phyloP scores from a whole-genome alignment of 106 monocot species.

The Chionographis japonica region DNA sequence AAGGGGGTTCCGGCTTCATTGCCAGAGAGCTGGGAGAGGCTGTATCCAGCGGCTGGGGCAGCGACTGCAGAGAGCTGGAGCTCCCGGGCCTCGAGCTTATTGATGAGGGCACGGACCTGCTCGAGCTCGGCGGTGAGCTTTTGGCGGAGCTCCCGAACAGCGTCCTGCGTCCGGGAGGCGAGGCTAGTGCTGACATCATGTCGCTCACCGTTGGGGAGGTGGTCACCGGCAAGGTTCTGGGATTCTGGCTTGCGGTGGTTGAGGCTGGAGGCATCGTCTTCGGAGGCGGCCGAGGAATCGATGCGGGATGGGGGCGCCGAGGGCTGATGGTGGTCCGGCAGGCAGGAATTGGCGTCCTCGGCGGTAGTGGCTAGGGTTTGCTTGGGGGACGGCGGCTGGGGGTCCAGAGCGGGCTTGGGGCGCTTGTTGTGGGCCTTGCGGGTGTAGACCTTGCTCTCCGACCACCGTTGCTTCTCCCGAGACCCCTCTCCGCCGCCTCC shows the following conservation, averaged over 20 bases:
- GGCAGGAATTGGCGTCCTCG: constrained; percentile 5
- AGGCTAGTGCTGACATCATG: constrained; percentile 17
- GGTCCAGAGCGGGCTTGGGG: constrained; percentile 16
- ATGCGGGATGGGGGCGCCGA: not conserved
- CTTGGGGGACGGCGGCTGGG: not conserved
- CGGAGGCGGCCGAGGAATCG: constrained; percentile 1
- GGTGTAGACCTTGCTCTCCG: constrained; percentile 62
- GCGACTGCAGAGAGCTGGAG: constrained; percentile 10
- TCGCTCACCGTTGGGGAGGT: constrained; percentile 8
- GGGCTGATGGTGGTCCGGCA: constrained; percentile 6
- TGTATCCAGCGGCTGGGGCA: constrained; percentile 16
- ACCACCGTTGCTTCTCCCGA: constrained; percentile 41
- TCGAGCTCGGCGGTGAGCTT: constrained; percentile 49
- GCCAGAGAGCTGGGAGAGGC: constrained; percentile 51
- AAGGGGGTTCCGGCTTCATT: constrained; percentile 29
- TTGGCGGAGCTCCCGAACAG: constrained; percentile 35
- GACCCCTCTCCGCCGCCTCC: constrained; percentile 37
- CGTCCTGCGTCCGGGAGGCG: constrained; percentile 15
- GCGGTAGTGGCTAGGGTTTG: constrained; percentile 4
- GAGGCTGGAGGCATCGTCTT: constrained; percentile 34
- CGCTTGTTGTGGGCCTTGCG: constrained; percentile 35
- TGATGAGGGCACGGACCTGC: constrained; percentile 35
- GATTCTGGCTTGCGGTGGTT: constrained; percentile 9
- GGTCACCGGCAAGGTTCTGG: not conserved
- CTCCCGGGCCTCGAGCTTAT: constrained; percentile 40